Base-by-base conservation (phyloP, 2,329 filamentous ascomycete genomes). In the Bipolaris bicolor region DNA sequence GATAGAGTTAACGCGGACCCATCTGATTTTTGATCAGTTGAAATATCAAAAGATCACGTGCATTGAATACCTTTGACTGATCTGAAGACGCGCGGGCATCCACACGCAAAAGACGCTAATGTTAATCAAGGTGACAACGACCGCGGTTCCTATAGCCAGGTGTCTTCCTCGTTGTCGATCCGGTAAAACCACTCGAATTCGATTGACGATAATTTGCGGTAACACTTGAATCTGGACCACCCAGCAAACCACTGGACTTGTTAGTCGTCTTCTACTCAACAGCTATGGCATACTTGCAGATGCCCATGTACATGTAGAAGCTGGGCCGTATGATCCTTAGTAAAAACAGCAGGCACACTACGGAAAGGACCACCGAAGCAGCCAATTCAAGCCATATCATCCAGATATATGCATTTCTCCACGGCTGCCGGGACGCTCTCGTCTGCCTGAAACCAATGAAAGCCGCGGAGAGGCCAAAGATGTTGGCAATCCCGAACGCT, bases 371-470 rank as follows among this genome's bases (percentile, higher is more conserved):
- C 7, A 80, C 61, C 24, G 76, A 81, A 3, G 79, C 79, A 3
- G 71, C 15, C 7, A 81, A 72, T 64, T 82, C 81, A 5, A 76
- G 52, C 80, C 81, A 82, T 49, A 82, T 74, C 77, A 82, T 78
- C 71, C 76, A 78, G 0, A 82, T 71, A 52, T 81, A 82, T 0
- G 66, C 60, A 48, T 78, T 80, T 15, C 60, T 62, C 37, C 60
- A 57, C 7, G 71, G 58, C 53, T 39, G 52, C 5, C 63, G 62
- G 24, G 64, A 67, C 13, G 54, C 43, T 52, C 46, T 68, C 46
- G 51, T 77, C 60, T 64, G 72, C 52, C 11, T 56, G 26, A 60
- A 43, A 7, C 71, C 76, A 36, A 68, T 60, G 50, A 72, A 79
- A 34, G 75, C 65, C 6, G 73, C 68, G 10, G 58, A 45, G 11